phyloP scores from a whole-genome alignment of 2,329 filamentous ascomycete genomes.

The Diaporthe amygdali region DNA sequence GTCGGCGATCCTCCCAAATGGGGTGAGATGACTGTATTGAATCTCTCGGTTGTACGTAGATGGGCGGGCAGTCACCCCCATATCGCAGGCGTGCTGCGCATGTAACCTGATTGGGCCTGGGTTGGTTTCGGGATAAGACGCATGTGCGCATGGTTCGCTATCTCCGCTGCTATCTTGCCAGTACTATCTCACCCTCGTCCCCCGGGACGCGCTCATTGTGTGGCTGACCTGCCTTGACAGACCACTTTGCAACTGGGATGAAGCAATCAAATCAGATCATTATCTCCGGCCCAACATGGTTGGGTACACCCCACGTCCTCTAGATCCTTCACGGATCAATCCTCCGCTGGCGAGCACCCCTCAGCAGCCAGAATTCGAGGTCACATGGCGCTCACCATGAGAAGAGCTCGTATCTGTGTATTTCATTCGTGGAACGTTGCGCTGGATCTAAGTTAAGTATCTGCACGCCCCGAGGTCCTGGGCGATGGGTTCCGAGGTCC shows the following conservation, averaged over 20 bases:
- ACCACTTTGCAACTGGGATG: background rate
- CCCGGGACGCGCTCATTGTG: background rate
- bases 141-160: background rate
- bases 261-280: background rate
- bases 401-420: background rate
- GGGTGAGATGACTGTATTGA: background rate
- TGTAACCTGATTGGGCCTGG: background rate
- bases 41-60: background rate
- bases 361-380: background rate
- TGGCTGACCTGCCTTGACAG: background rate
- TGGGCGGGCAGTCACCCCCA: background rate
- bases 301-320: background rate
- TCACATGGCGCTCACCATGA: background rate
- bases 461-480: conserved; percentile 18
- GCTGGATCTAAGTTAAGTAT: conserved; percentile 10
- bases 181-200: background rate
- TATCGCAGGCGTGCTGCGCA: background rate
- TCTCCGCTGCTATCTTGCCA: background rate
- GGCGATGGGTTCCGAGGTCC: background rate
- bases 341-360: background rate
- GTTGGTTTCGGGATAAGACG: background rate
- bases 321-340: background rate
- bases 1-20: background rate
- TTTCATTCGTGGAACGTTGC: background rate
- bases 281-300: background rate